These are phyloP conservation scores for Medakamo hakoo DNA, from an alignment of 139 green algal species.

Conservation along the genomic window DNA sequence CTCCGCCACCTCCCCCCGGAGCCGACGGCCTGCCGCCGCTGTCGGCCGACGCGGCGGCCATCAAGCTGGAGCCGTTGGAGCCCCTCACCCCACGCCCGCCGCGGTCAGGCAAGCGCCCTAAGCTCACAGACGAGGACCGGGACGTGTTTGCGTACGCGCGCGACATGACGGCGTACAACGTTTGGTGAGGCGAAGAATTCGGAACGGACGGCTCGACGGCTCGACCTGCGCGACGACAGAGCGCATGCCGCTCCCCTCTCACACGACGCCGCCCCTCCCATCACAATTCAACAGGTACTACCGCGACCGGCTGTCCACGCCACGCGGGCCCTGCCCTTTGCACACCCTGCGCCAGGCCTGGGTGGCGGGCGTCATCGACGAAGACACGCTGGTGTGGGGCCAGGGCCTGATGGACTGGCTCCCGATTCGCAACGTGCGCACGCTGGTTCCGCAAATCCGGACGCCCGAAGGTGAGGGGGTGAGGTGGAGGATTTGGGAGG, in stretches of 20 bases:
- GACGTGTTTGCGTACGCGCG: not conserved
- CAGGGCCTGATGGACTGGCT: slow-evolving; percentile 78
- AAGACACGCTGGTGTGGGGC: slow-evolving; percentile 86
- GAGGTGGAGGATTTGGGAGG: not conserved
- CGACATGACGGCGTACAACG: not conserved
- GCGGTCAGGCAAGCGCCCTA: not conserved
- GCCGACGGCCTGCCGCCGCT: too few relatives aligned
- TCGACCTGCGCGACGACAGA: too few relatives aligned
- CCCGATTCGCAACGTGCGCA: slow-evolving; percentile 68
- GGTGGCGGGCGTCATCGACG: slow-evolving; percentile 75
- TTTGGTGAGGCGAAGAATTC: not conserved
- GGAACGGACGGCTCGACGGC: too few relatives aligned
- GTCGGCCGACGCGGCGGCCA: too few relatives aligned
- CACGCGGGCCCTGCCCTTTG: slow-evolving; percentile 68
- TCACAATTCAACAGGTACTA: slow-evolving; percentile 1
- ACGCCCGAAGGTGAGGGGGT: slow-evolving; percentile 58
- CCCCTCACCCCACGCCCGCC: not conserved
- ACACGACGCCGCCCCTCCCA: not conserved
- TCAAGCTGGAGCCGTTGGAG: too few relatives aligned
- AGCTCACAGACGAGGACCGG: not conserved
- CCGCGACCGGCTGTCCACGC: slow-evolving; percentile 39
- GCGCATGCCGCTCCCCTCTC: too few relatives aligned
- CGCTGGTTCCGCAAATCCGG: slow-evolving; percentile 68
- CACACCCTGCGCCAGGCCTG: slow-evolving; percentile 55
- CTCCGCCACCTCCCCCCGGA: too few relatives aligned